A percentile compares a stretch with the other conserved stretches of the same genome.
These are phyloP conservation scores for Acanthamoeba sp. DNA, from an alignment of 208 protist genomes.

Conservation along the genomic window DNA sequence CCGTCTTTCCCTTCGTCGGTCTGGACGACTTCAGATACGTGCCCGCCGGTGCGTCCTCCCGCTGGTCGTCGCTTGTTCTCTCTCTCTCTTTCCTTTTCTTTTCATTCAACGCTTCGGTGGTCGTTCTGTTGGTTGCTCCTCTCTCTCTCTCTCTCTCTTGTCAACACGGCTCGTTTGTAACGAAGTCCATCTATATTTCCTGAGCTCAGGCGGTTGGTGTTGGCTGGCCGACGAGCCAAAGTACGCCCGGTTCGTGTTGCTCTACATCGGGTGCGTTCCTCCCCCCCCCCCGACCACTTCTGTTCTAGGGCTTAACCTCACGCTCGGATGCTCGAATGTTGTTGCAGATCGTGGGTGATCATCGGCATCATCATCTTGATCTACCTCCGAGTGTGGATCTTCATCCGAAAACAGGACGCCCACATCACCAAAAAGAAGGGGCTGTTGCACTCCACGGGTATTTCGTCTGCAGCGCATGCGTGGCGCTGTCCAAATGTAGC, in stretches of 20 bases:
- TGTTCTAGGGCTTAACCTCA: no score
- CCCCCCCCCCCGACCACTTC: no score
- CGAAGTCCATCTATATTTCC: no score
- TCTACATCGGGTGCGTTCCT: background rate
- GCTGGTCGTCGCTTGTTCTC: no score
- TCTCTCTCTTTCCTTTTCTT: no score
- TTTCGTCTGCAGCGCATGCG: background rate
- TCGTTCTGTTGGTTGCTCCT: no score
- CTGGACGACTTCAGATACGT: background rate
- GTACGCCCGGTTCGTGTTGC: slow-evolving; percentile 4
- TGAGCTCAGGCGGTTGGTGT: background rate
- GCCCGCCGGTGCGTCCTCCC: background rate
- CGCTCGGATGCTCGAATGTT: no score
- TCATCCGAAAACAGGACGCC: background rate
- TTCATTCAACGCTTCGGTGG: no score
- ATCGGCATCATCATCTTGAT: background rate
- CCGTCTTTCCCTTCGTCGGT: background rate
- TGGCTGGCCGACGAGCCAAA: slow-evolving; percentile 2
- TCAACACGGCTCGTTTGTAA: background rate
- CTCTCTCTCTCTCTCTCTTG: no score
- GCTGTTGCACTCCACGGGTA: background rate
- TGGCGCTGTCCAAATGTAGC: background rate
- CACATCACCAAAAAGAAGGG: slow-evolving; percentile 6
- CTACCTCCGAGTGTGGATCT: background rate
- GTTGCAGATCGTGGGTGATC: slow-evolving; percentile 7